Evolutionary conservation across 441 rosid genomes (phyloP), one percentile per base, ranked within the genome.

Genomic region (Biscutella laevigata): DNA sequence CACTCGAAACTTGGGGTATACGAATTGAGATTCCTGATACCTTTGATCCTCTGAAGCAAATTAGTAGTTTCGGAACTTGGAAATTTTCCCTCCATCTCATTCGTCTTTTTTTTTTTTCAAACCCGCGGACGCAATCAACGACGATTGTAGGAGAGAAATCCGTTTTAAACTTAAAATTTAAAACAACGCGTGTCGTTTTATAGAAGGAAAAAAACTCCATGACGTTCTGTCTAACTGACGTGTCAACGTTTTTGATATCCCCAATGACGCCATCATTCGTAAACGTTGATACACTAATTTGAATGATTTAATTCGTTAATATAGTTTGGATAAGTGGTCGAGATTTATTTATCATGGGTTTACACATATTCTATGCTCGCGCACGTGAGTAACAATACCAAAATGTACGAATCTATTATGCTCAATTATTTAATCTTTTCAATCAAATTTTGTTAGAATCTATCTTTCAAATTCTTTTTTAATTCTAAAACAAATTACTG

Each of bases 51-150:
- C 20, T 11, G 47, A 4, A 84, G 77, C 68, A 79, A 41, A 48
- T 68, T 58, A 21, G 16, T 45, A 3, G 68, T 39, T 17, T 58
- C 65, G 7, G 76, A 37, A 53, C n/a, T 50, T 25, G 24, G 30
- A 20, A 38, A 39, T 5, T 70, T 82, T 84, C 82, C 89, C 83
- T 71, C 84, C 89, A 84, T 83, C 29, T 47, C 38, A 4, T 61
- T 40, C 39, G 14, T 27, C 10, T 13, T 0, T 43, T 13, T 26
- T 6, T 6, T 37, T 30, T 40, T 12, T 29, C 4, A 34, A 54
- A 24, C 32, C 7, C 12, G 10, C 5, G 30, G 2, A 5, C 15
- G 53, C 4, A 25, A 40, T 49, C n/a, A 47, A 19, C 26, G 26
- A 56, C 57, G n/a, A n/a, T n/a, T n/a, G n/a, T n/a, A n/a, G n/a